Evolutionary conservation across 2,329 filamentous ascomycete genomes (phyloP), one percentile per base, ranked within the genome.

Genomic region (Fusarium haematococcum): DNA sequence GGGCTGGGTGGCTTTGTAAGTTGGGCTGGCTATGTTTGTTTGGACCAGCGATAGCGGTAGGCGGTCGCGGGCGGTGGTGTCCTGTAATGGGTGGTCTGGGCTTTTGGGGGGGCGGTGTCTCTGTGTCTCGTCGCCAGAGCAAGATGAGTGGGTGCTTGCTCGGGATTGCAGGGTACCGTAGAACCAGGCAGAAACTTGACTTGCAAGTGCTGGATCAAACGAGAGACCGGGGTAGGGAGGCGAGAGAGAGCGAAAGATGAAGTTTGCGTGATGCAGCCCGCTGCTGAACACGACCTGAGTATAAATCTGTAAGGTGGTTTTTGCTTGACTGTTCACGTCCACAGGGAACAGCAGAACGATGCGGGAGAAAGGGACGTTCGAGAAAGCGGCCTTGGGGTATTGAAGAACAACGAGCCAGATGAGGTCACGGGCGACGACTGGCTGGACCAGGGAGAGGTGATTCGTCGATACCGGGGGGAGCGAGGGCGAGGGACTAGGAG

Each of bases 191-290:
- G 71, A 69, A 75, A 75, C 67, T 77, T 68, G 75, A 73, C 68
- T 75, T 73, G 75, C 68, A 77, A 69, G 70, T 73, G 63, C 73
- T 69, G 65, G 71, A 70, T 75, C 76, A 70, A 78, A 72, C 67
- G 75, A 78, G 65, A 71, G 77, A 73, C 75, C 75, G 65, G 69
- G 68, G 70, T 71, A 64, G 73, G 63, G 57, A 66, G 62, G 65
- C 61, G 54, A 52, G 62, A 70, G 63, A 69, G 69, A 50, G 10
- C 14, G 39, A 37, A 56, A 48, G 60, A 63, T 33, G 67, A 33
- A 69, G 67, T 79, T 77, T 75, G 71, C 67, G 77, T 78, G 77
- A 71, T 74, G 77, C 77, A 79, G 75, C 77, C 77, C 74, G 77
- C 77, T 79, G 75, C 77, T 79, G 77, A 79, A 73, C 77, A 78